Evolutionary conservation across 75 land plant genomes (phyloP), one percentile per base, ranked within the genome.

Genomic region (Picea glauca): DNA sequence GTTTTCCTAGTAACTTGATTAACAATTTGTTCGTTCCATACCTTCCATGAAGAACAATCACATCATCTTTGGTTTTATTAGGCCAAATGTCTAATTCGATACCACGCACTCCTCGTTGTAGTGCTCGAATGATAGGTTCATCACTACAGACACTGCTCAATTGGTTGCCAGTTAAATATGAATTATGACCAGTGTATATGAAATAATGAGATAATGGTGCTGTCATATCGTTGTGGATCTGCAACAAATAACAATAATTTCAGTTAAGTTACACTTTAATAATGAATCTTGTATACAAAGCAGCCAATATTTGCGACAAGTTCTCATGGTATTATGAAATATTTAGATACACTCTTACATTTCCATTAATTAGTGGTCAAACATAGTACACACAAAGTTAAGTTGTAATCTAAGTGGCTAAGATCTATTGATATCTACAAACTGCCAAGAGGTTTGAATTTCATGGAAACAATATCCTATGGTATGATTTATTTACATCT

Each of bases 21-120:
- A 35, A 32, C 30, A 58, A 77, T 20, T 38, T 3, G 18, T 12
- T 43, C 3, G 21, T 9, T 70, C 32, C 81, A 33, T 87, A 95
- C 98, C 96, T 81, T 74, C 98, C 98, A 81, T 95, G 98, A 57
- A 84, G 83, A 78, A 95, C 90, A 79, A 83, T 46, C 20, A 94
- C 77, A 35, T 83, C 80, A 67, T 85, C 89, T 66, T 89, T 80
- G 1, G 65, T 35, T 18, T 81, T 67, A 81, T 93, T 86, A 1
- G 98, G 98, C 98, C 98, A 95, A 32, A 95, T 23, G 75, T 95
- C 98, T 77, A 95, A 80, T 72, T 95, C 98, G 62, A 95, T 90
- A 1, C 80, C 98, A 31, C 96, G 87, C 18, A 95, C 94, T n/a
- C 98, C 98, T 81, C 78, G 81, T 61, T 79, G 15, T 59, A 95